Conservation (phyloP, 108 stramenopile species). For the Conticribra weissflogii region DNA sequence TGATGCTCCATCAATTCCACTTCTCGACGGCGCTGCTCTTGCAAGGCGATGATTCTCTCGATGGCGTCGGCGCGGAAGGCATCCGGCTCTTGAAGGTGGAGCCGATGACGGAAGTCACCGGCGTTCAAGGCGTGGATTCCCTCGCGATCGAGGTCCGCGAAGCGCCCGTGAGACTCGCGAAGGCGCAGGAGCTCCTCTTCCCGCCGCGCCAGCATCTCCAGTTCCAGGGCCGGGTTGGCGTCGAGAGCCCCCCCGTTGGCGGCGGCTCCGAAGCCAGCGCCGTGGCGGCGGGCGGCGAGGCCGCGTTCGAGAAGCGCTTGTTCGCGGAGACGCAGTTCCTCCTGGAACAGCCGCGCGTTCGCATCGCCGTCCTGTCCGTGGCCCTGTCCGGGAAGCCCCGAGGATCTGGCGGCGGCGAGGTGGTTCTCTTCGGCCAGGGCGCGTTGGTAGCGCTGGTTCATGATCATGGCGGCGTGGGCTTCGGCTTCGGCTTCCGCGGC, state of each 20-base stretch:
- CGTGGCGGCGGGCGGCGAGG: no score
- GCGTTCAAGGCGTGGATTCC: neutral
- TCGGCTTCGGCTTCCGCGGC: neutral
- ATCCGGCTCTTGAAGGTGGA: neutral
- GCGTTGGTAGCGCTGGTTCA: neutral
- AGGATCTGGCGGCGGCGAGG: neutral
- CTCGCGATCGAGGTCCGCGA: conserved; percentile 6
- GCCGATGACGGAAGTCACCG: neutral
- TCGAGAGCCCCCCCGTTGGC: no score
- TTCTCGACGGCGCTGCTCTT: neutral
- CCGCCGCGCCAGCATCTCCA: neutral
- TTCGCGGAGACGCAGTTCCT: neutral
- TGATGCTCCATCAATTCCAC: neutral
- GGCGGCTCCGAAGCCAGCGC: no score
- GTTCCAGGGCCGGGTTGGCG: neutral
- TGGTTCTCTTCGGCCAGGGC: neutral
- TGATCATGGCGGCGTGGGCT: no score
- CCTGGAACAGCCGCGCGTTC: neutral
- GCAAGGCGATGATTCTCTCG: neutral
- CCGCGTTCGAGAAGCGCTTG: no score
- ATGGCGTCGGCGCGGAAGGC: neutral
- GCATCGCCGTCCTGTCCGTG: no score
- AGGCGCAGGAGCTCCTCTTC: conserved; percentile 14
- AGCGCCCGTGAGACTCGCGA: conserved; percentile 2
- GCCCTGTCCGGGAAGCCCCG: neutral